A percentile compares a stretch with the other conserved stretches of the same genome.
Evolutionary conservation across 2,329 filamentous ascomycete species (phyloP).

Genomic region (Colletotrichum horii): DNA sequence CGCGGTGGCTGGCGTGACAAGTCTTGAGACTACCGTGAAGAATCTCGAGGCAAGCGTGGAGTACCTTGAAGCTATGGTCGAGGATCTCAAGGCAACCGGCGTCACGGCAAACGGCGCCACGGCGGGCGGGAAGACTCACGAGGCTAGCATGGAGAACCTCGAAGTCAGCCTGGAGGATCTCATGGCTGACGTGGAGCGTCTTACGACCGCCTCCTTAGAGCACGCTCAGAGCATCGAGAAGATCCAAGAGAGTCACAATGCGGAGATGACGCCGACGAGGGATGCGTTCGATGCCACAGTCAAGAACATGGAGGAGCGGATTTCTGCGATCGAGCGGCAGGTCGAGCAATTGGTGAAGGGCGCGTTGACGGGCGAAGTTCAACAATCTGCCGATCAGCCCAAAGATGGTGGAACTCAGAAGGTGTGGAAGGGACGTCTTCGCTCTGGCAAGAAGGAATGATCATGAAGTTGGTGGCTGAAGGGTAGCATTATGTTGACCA

Average conservation of each 20-base stretch:
- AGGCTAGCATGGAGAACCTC: neutral
- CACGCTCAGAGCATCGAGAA: too few species aligned
- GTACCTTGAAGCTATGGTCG: too few species aligned
- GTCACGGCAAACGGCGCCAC: neutral
- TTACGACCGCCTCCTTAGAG: too few species aligned
- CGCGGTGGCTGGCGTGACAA: neutral
- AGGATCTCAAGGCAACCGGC: accelerated
- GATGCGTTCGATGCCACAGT: neutral
- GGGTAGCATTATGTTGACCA: neutral
- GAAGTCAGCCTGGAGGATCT: neutral
- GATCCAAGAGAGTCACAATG: too few species aligned
- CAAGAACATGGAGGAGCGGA: neutral
- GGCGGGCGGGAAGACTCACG: neutral
- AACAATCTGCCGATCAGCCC: neutral
- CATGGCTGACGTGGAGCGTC: neutral
- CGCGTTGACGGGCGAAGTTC: neutral
- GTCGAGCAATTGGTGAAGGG: neutral
- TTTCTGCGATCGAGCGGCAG: neutral
- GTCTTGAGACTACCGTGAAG: neutral
- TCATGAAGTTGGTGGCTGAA: neutral
- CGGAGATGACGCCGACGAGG: neutral
- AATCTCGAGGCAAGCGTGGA: neutral
- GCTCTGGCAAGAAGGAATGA: neutral
- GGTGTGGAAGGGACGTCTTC: neutral
- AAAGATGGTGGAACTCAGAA: neutral